These are phyloP conservation scores for Prosopis cineraria DNA, from an alignment of 306 rosid species.

Conservation along the genomic window DNA sequence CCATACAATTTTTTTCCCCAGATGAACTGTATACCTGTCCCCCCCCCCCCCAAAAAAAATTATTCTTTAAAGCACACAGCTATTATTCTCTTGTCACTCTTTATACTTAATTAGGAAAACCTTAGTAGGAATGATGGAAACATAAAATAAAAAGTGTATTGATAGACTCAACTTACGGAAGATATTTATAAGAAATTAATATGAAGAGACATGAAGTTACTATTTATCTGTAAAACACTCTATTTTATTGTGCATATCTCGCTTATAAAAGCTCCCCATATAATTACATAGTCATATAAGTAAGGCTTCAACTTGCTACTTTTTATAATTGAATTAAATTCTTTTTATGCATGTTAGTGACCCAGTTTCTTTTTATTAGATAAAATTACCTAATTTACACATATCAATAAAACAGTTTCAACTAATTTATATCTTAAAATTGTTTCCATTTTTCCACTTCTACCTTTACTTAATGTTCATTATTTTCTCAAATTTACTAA, in stretches of 20 bases:
- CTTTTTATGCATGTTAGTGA: not conserved
- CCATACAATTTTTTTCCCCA: slow-evolving; percentile 2
- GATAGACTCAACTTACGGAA: not conserved
- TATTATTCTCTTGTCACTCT: slow-evolving; percentile 4
- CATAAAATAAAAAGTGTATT: not conserved
- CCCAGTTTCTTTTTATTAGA: too few species aligned
- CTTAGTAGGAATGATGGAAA: not conserved
- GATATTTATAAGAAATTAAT: not conserved
- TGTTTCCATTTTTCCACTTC: too few species aligned
- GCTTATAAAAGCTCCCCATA: not conserved
- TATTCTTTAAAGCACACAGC: not conserved
- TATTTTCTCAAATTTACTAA: too few species aligned
- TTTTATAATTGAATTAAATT: not conserved
- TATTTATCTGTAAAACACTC: not conserved
- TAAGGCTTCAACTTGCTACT: not conserved
- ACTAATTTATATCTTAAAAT: too few species aligned
- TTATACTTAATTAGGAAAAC: not conserved
- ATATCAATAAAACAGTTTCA: too few species aligned
- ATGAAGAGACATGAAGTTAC: not conserved
- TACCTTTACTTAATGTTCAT: too few species aligned
- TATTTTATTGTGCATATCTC: not conserved
- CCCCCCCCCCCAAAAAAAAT: not conserved
- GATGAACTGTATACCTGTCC: not conserved
- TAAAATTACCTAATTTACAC: too few species aligned
- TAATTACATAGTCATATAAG: not conserved